Conservation (phyloP, 176 grass and related monocot species). For the Aegilops sharonensis region DNA sequence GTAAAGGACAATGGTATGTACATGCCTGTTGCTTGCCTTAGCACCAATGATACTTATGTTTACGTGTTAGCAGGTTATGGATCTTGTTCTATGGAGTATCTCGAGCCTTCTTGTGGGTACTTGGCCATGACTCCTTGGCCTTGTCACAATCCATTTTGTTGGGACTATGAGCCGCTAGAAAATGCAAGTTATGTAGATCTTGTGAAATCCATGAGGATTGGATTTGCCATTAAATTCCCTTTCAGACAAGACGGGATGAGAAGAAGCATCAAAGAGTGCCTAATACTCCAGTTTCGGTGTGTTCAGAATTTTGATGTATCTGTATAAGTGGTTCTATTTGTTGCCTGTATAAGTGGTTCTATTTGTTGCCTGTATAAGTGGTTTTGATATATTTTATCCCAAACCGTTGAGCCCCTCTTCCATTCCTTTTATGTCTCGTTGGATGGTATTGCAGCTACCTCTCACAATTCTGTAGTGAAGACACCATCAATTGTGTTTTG, state of each 20-base stretch:
- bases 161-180: too few relatives aligned
- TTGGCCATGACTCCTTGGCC: constrained; percentile 11
- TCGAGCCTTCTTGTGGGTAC: constrained; percentile 33
- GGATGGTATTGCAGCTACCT: too few relatives aligned
- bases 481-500: too few relatives aligned
- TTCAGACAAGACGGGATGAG: background rate
- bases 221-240: constrained; percentile 5
- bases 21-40: constrained; percentile 14
- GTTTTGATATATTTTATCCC: too few relatives aligned
- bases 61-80: background rate
- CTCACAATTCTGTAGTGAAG: too few relatives aligned
- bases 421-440: too few relatives aligned
- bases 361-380: too few relatives aligned
- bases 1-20: background rate
- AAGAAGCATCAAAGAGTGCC: background rate
- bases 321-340: too few relatives aligned
- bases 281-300: background rate
- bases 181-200: constrained; percentile 20
- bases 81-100: background rate
- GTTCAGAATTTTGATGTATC: background rate
- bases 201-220: background rate
- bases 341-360: background rate
- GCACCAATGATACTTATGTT: constrained; percentile 9
- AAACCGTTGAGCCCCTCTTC: too few relatives aligned
- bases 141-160: background rate